Evolutionary conservation across 2,329 filamentous ascomycete species (phyloP), one percentile per base, ranked within the genome.

Genomic region (Elsinoe ampelina): DNA sequence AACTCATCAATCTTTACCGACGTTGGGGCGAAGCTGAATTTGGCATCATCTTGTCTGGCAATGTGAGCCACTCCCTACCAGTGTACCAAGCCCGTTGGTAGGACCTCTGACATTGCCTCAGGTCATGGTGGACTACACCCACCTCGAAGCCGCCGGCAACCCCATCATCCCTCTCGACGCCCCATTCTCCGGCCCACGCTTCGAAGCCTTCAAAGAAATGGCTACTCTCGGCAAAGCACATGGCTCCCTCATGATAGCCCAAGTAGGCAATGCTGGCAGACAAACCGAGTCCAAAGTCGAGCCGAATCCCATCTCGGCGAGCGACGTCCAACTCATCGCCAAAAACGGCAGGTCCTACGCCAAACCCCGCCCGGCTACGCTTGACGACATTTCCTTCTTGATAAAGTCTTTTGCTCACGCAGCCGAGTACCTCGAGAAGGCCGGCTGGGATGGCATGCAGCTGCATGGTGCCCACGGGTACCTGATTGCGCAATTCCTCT

Each of bases 181-280:
- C 5, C 68, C 73, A 0, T 78, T 76, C 55, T 70, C 73, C 10
- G 83, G 81, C 20, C 72, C 78, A 58, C 73, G 84, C 1, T 86
- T 87, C 57, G 76, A 80, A 26, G 75, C 70, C 0, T 86, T 84
- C 71, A 75, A 75, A 65, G 73, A 77, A 42, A 60, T 86, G 57
- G 83, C 82, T 0, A 67, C 71, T 1, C 75, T 68, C 1, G 72
- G 73, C 5, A 86, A 84, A 69, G 74, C 73, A 41, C 70, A 84
- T 26, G 84, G 78, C 17, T 77, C 72, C 48, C 70, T 85, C 11
- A 72, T 82, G n/a, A 70, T 85, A 11, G 78, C 73, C 2, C 83
- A 86, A 65, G 73, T 86, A 58, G 77, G 74, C 58, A 83, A 86
- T 64, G 81, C 83, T 0, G 83, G 84, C 11, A 73, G 82, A 0